Conservation (phyloP, 345 rosid species). For the Adansonia digitata region DNA sequence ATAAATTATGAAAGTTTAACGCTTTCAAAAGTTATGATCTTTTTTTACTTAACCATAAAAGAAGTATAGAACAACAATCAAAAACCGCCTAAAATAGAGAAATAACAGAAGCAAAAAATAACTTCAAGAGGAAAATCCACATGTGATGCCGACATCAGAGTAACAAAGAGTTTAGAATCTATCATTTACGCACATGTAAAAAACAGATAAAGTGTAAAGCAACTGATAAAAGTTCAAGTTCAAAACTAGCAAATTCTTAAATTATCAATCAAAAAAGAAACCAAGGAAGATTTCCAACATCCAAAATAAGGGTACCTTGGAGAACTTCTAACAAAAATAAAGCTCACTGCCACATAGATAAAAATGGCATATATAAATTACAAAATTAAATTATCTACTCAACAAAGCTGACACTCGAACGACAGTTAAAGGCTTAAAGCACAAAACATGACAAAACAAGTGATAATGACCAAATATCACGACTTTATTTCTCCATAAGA, state of each 20-base stretch:
- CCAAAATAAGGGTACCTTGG: not conserved
- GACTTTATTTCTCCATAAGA: not conserved
- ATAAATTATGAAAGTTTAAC: not conserved
- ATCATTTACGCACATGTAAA: not conserved
- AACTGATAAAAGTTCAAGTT: not conserved
- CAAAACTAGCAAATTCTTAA: not conserved
- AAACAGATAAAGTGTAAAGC: not conserved
- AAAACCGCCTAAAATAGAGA: not conserved
- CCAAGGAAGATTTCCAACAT: no score
- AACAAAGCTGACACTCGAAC: not conserved
- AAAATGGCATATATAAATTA: not conserved
- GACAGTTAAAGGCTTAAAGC: not conserved
- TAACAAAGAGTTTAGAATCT: not conserved
- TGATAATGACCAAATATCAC: not conserved
- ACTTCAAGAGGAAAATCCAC: not conserved
- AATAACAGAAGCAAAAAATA: not conserved
- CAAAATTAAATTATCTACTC: not conserved
- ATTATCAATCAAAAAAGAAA: not conserved
- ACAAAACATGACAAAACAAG: not conserved
- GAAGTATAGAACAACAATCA: not conserved
- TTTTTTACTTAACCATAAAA: not conserved
- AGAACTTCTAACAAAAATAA: not conserved
- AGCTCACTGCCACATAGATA: not conserved
- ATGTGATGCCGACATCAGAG: not conserved
- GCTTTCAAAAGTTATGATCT: not conserved